These are phyloP conservation scores for Saccharomyces pastorianus DNA, from an alignment of 1,139 yeast genomes.

Conservation along the genomic window DNA sequence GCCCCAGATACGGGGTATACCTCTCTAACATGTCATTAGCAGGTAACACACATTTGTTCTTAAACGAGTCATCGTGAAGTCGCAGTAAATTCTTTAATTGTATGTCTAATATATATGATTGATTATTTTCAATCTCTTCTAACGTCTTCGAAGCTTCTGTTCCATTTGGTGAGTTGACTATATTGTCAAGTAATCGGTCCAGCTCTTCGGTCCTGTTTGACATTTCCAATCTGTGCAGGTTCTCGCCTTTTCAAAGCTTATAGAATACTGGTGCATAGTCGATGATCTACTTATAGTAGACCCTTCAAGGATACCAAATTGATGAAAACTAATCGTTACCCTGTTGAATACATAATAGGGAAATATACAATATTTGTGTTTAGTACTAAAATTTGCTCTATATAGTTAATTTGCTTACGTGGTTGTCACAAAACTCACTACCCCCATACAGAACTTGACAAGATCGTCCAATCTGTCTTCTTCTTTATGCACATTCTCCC, in stretches of 20 bases:
- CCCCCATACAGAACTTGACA: constrained; percentile 79
- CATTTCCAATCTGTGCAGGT: neutral
- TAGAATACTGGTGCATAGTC: neutral
- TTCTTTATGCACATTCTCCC: constrained; percentile 44
- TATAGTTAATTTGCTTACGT: constrained; percentile 5
- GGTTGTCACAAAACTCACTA: constrained; percentile 49
- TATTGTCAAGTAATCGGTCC: constrained; percentile 16
- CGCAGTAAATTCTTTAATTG: constrained; percentile 25
- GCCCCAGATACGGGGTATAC: constrained; percentile 8
- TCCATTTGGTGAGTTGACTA: constrained; percentile 16
- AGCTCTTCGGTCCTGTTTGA: constrained; percentile 9
- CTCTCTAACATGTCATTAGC: constrained; percentile 16
- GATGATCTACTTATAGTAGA: neutral
- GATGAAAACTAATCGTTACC: neutral
- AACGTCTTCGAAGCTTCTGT: constrained; percentile 22
- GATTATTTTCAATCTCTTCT: constrained; percentile 24
- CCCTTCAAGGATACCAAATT: neutral
- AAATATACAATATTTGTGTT: neutral
- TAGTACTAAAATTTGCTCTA: neutral
- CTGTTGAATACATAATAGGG: neutral
- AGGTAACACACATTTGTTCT: constrained; percentile 20
- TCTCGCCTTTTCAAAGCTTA: neutral
- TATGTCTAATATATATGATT: constrained; percentile 20
- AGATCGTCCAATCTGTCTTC: constrained; percentile 54
- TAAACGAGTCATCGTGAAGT: constrained; percentile 24